A percentile compares a stretch with the other conserved stretches of the same genome.
Conservation (phyloP, 2,329 filamentous ascomycete species). For the Daldinia sp. region DNA sequence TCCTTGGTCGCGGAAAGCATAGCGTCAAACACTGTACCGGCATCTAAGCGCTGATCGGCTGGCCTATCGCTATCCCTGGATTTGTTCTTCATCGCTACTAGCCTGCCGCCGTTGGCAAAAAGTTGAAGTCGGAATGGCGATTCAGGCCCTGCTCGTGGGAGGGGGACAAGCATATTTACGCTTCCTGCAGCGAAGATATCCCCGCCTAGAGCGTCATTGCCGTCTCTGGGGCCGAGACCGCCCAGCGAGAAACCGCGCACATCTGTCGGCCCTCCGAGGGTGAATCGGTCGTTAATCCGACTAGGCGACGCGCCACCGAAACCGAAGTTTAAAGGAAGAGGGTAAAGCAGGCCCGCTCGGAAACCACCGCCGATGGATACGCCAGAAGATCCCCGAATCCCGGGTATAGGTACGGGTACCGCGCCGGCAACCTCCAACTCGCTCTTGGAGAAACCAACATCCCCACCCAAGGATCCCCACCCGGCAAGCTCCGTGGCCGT, state of each 20-base stretch:
- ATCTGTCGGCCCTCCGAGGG: conserved; percentile 92
- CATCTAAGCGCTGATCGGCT: conserved; percentile 47
- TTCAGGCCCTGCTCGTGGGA: conserved; percentile 82
- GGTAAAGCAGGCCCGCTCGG: conserved; percentile 83
- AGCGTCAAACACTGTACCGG: conserved; percentile 58
- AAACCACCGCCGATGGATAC: conserved; percentile 85
- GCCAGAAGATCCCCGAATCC: conserved; percentile 73
- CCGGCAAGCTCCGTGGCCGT: conserved; percentile 86
- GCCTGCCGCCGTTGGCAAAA: conserved; percentile 88
- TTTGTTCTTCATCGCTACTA: conserved; percentile 76
- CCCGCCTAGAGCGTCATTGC: conserved; percentile 84
- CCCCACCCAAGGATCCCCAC: conserved; percentile 81
- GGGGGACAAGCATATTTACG: conserved; percentile 82
- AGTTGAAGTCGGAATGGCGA: conserved; percentile 87
- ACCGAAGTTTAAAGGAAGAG: conserved; percentile 71
- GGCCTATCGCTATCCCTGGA: conserved; percentile 55
- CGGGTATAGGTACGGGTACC: conserved; percentile 75
- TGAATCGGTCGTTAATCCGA: conserved; percentile 92
- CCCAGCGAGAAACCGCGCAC: conserved; percentile 92
- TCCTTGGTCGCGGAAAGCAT: conserved; percentile 72
- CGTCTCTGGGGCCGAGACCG: conserved; percentile 88
- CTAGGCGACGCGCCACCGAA: conserved; percentile 68
- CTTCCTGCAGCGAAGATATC: conserved; percentile 92
- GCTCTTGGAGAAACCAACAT: conserved; percentile 94
- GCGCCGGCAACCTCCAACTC: conserved; percentile 84